Base-by-base conservation (phyloP, 768 basidiomycete species). In the Lyophyllum decastes region DNA sequence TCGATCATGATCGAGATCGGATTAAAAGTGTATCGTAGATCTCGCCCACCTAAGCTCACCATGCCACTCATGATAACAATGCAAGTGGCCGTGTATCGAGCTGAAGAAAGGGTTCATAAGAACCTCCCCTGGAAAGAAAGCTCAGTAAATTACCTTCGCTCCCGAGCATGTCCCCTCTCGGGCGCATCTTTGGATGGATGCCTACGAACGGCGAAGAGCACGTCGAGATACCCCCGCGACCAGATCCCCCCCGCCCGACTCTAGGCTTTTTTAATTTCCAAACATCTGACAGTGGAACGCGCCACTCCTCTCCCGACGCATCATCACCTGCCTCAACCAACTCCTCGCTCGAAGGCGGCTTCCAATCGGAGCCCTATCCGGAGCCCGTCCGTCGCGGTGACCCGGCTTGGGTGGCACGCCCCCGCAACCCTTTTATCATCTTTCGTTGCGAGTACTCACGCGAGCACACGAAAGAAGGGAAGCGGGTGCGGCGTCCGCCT, bases 381-480 rank as follows among this genome's bases (percentile, higher is more conserved):
- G 63, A 65, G 46, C 69, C 71, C 22, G 74, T 79, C 49, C 75
- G 77, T 40, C 68, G 72, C 53, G 73, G 74, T 10, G 81, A 86
- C 56, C 82, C 86, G 0, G 71, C 68, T n/a, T 84, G 82, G 80
- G 79, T 88, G 34, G 83, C 86, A 24, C 83, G 88, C 12, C 88
- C 88, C 3, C 80, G 84, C 1, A 89, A 89, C 59, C 77, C 84
- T 44, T 89, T 89, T 72, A 87, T 89, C 69, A 81, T 89, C 52
- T 89, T 89, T 73, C 85, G 88, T 30, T 86, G 87, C 64, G 81
- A 87, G 60, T 89, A 81, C 65, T 78, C 80, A 61, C 78, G 70
- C 64, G 73, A 73, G 58, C 77, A 83, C 66, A 67, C 73, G 9
- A 72, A 70, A 68, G 70, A 71, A 52, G 72, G 72, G 3, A 74